Conservation (phyloP, 1,284 basidiomycete species). For the Trichosporon sp. region DNA sequence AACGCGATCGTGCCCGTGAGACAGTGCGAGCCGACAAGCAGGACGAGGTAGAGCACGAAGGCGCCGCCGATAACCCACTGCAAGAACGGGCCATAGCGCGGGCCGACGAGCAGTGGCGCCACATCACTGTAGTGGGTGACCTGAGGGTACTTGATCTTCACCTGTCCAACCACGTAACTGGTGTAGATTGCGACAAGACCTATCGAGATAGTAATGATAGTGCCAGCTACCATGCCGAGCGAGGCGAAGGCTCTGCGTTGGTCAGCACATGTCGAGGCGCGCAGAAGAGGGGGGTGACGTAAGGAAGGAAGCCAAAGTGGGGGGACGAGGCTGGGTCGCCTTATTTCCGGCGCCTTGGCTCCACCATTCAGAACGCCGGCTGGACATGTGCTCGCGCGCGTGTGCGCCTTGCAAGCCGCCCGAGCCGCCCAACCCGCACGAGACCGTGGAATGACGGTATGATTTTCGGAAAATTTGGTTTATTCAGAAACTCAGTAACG, state of each 20-base stretch:
- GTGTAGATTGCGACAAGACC: slow-evolving; percentile 18
- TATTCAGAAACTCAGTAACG: not conserved
- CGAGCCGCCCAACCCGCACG: not conserved
- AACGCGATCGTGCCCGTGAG: slow-evolving; percentile 18
- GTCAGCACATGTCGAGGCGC: not conserved
- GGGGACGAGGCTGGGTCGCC: not conserved
- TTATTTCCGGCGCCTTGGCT: not conserved
- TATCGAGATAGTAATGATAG: slow-evolving; percentile 14
- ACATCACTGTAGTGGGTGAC: slow-evolving; percentile 16
- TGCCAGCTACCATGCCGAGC: slow-evolving; percentile 19
- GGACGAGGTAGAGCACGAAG: slow-evolving; percentile 15
- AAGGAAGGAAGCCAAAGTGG: not conserved
- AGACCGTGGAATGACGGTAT: not conserved
- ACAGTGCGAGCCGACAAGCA: slow-evolving; percentile 16
- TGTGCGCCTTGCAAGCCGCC: not conserved
- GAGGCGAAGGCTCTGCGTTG: slow-evolving; percentile 14
- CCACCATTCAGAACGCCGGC: not conserved
- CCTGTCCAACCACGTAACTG: slow-evolving; percentile 15
- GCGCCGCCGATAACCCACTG: slow-evolving; percentile 5
- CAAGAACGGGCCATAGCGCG: not conserved
- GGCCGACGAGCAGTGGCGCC: slow-evolving; percentile 11
- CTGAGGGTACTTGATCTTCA: slow-evolving; percentile 22
- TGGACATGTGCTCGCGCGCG: not conserved
- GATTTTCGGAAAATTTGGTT: not conserved
- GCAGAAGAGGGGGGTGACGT: not conserved